Percentiles rank a stretch among this genome's conserved stretches.
These are phyloP conservation scores for Fusarium sulawesiense DNA, from an alignment of 2,329 filamentous ascomycete species.

Conservation along the genomic window DNA sequence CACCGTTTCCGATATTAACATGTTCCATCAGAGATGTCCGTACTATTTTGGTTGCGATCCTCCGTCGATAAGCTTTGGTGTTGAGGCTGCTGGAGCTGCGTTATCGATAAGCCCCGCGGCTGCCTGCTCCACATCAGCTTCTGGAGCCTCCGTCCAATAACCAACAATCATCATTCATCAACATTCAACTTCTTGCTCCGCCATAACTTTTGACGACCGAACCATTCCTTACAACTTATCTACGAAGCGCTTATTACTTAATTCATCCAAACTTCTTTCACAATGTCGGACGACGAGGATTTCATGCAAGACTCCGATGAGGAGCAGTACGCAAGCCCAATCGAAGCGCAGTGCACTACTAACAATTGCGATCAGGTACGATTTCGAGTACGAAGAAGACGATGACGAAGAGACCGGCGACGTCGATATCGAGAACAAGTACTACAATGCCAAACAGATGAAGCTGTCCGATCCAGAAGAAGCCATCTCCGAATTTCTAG, in stretches of 20 bases:
- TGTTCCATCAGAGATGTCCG: too few species aligned
- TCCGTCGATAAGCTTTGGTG: not conserved
- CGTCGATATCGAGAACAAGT: constrained; percentile 98
- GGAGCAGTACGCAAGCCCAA: constrained; percentile 53
- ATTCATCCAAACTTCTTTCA: constrained; percentile 14
- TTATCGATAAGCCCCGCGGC: constrained; percentile 45
- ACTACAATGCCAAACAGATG: constrained; percentile 99
- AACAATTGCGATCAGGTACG: constrained; percentile 68
- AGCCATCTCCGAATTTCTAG: constrained; percentile 92
- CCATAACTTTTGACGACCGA: not conserved
- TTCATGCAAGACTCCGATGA: constrained; percentile 63
- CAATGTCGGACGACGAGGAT: constrained; percentile 64
- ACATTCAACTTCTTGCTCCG: constrained; percentile 5
- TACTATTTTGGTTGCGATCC: not conserved
- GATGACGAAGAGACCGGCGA: constrained; percentile 89
- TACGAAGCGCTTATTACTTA: not conserved
- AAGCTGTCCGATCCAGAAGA: constrained; percentile 88
- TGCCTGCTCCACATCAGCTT: constrained; percentile 43
- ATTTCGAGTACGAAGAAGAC: constrained; percentile 96
- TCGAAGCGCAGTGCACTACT: constrained; percentile 25
- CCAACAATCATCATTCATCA: constrained; percentile 26
- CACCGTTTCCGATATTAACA: too few species aligned
- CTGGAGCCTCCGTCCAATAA: constrained; percentile 7
- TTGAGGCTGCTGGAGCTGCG: not conserved
- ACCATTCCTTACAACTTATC: not conserved